Conservation (phyloP, 805 yeast genomes). For the Saturnispora halmiae region DNA sequence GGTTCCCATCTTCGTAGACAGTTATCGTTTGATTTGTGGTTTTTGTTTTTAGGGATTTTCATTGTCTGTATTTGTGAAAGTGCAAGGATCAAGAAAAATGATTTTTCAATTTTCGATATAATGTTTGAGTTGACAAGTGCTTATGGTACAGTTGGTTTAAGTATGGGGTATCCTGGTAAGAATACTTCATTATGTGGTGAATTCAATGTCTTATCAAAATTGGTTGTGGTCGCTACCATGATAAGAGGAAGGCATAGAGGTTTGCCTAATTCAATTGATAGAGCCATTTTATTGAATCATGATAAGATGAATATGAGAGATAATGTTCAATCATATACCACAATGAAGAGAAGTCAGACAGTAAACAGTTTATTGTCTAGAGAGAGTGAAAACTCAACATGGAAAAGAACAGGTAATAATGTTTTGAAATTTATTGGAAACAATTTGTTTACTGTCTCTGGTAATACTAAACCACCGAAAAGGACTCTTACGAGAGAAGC, state of each 20-base stretch:
- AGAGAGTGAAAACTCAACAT: background rate
- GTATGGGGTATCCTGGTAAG: conserved; percentile 68
- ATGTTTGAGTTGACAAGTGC: conserved; percentile 90
- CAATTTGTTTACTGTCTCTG: conserved; percentile 5
- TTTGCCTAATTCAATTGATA: conserved; percentile 82
- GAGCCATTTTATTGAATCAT: conserved; percentile 84
- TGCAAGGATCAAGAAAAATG: conserved; percentile 38
- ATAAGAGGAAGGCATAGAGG: conserved; percentile 96
- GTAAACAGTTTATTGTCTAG: conserved; percentile 1
- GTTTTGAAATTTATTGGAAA: conserved; percentile 4
- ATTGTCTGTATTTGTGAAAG: conserved; percentile 85
- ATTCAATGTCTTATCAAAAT: conserved; percentile 65
- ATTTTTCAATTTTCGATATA: conserved; percentile 60
- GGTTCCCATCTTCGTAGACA: conserved; percentile 87
- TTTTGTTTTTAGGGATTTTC: conserved; percentile 75
- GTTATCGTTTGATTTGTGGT: conserved; percentile 92
- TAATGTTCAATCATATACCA: conserved; percentile 45
- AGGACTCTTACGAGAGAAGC: conserved; percentile 8
- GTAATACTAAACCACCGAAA: conserved; percentile 4
- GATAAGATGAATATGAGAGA: conserved; percentile 57
- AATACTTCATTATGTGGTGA: conserved; percentile 65
- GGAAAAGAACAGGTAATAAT: conserved; percentile 2
- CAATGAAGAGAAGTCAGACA: conserved; percentile 24
- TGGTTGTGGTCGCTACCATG: conserved; percentile 83
- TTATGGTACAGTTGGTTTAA: conserved; percentile 92